phyloP scores from a whole-genome alignment of 176 grass and related monocot species.

The Poa pratensis region DNA sequence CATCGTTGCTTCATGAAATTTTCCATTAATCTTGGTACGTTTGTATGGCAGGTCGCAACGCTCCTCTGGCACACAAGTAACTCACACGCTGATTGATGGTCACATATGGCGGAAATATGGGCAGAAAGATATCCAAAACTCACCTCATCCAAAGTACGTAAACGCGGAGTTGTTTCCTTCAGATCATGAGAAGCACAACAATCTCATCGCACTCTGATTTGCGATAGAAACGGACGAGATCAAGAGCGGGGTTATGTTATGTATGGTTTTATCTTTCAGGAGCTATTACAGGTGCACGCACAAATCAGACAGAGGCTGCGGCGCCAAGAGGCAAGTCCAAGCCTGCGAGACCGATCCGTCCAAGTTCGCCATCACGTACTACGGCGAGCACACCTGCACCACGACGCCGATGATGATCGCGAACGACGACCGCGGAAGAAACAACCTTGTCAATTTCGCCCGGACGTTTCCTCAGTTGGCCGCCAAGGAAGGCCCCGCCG shows the following conservation, averaged over 20 bases:
- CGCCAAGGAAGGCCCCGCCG: not conserved
- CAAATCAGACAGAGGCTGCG: slow-evolving; percentile 61
- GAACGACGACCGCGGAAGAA: not conserved
- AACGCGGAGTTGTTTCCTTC: not conserved
- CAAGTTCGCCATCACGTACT: slow-evolving; percentile 60
- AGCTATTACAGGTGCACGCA: slow-evolving; percentile 92
- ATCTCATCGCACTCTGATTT: not conserved
- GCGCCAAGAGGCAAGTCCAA: slow-evolving; percentile 66
- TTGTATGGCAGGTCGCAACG: slow-evolving; percentile 47
- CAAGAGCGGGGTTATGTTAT: not conserved
- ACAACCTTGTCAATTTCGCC: slow-evolving; percentile 66
- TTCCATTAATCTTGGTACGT: not conserved
- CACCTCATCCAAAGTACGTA: slow-evolving; percentile 44
- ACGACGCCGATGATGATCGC: slow-evolving; percentile 49
- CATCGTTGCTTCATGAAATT: slow-evolving; percentile 2
- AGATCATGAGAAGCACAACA: not conserved
- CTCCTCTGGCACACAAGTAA: slow-evolving; percentile 26
- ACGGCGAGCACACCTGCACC: slow-evolving; percentile 75
- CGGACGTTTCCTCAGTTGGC: not conserved
- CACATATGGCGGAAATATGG: slow-evolving; percentile 87
- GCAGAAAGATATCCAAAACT: slow-evolving; percentile 74
- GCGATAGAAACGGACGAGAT: not conserved
- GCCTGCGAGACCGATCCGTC: slow-evolving; percentile 43
- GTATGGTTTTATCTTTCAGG: slow-evolving; percentile 41
- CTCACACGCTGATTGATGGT: slow-evolving; percentile 51